phyloP scores from a whole-genome alignment of 2,329 filamentous ascomycete species.

The Neofusicoccum sp. region DNA sequence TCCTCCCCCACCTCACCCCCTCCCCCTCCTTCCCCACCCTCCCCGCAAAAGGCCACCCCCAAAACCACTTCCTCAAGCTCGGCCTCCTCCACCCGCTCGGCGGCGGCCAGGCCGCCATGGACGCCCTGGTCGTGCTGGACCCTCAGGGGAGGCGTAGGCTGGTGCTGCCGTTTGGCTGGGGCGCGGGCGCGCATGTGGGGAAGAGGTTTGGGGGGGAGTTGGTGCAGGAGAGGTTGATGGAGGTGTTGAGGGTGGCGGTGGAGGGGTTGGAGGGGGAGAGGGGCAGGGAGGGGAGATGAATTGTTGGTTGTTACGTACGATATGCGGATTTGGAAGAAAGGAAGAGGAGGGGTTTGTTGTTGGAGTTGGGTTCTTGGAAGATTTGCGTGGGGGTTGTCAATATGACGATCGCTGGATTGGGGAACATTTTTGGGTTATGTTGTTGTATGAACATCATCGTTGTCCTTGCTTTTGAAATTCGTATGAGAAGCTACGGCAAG shows the following conservation, averaged over 20 bases:
- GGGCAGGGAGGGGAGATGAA: background rate
- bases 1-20: background rate
- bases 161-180: constrained; percentile 50
- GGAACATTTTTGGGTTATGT: too few species aligned
- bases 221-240: constrained; percentile 33
- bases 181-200: constrained; percentile 41
- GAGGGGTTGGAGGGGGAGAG: constrained; percentile 8
- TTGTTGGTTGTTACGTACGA: too few species aligned
- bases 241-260: background rate
- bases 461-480: too few species aligned
- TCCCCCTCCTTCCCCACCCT: background rate
- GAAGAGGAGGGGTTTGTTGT: too few species aligned
- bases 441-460: too few species aligned
- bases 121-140: constrained; percentile 50
- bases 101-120: constrained; percentile 46
- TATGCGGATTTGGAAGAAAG: too few species aligned
- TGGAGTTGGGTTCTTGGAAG: too few species aligned
- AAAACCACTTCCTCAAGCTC: constrained; percentile 43
- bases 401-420: too few species aligned
- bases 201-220: constrained; percentile 31
- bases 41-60: constrained; percentile 19
- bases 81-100: constrained; percentile 50
- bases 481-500: too few species aligned
- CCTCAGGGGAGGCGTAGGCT: constrained; percentile 39
- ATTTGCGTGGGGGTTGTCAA: too few species aligned